phyloP scores from a whole-genome alignment of 495 filamentous ascomycete genomes.

The Aspergillus coremiiformis region DNA sequence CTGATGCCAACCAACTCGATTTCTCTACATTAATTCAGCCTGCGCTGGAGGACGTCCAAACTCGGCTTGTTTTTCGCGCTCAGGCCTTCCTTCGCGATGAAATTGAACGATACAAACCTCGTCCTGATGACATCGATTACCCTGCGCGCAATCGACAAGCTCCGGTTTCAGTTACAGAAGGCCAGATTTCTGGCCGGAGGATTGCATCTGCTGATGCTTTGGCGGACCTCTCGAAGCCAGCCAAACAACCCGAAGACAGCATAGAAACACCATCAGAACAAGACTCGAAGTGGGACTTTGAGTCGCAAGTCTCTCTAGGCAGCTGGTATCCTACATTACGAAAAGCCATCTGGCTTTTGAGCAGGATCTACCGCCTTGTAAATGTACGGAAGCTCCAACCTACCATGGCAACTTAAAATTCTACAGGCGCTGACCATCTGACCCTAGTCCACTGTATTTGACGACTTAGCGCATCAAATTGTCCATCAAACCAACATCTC shows the following conservation, averaged over 20 bases:
- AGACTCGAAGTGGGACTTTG: conserved; percentile 47
- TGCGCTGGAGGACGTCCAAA: conserved; percentile 67
- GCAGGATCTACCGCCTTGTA: conserved; percentile 75
- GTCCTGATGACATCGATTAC: conserved; percentile 62
- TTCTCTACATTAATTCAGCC: conserved; percentile 61
- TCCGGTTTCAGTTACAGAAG: conserved; percentile 42
- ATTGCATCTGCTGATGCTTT: conserved; percentile 33
- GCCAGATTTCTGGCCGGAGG: conserved; percentile 42
- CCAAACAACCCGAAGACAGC: conserved; percentile 46
- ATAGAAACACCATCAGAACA: conserved; percentile 37
- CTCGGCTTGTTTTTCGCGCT: conserved; percentile 63
- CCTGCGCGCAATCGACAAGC: conserved; percentile 44
- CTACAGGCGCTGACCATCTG: not conserved
- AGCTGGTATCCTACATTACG: conserved; percentile 63
- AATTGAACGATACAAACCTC: conserved; percentile 63
- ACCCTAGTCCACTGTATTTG: conserved; percentile 60
- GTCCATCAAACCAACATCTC: conserved; percentile 66
- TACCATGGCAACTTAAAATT: conserved; percentile 10
- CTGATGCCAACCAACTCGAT: conserved; percentile 51
- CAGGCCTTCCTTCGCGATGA: conserved; percentile 59
- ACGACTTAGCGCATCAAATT: conserved; percentile 70
- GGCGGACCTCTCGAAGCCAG: conserved; percentile 44
- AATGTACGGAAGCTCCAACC: conserved; percentile 40
- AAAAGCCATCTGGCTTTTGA: conserved; percentile 75
- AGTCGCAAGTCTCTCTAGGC: conserved; percentile 41